A percentile compares a stretch with the other conserved stretches of the same genome.
Conservation (phyloP, 768 basidiomycete genomes). For the Gloeophyllum trabeum region DNA sequence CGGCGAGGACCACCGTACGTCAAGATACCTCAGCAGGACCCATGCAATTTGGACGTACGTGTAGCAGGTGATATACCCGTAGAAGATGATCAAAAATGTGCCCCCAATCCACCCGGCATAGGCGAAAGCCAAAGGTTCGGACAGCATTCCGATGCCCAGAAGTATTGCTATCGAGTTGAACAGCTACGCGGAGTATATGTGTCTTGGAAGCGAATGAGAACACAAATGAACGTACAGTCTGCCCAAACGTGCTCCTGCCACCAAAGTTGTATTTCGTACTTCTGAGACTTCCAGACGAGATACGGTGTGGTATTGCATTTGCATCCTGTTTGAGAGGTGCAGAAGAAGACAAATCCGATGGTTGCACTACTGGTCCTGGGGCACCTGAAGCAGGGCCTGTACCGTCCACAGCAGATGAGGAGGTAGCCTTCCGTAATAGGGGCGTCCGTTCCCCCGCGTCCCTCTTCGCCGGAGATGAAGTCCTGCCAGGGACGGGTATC, state of each 20-base stretch:
- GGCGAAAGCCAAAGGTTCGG: constrained; percentile 84
- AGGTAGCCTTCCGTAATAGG: constrained; percentile 26
- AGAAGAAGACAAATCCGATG: too few relatives aligned
- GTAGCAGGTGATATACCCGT: constrained; percentile 77
- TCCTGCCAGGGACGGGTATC: too few relatives aligned
- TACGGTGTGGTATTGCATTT: not conserved
- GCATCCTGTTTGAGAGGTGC: too few relatives aligned
- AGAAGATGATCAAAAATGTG: constrained; percentile 58
- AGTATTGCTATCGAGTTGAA: constrained; percentile 85
- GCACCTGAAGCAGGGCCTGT: too few relatives aligned
- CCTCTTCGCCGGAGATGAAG: too few relatives aligned
- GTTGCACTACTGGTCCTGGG: too few relatives aligned
- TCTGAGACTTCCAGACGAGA: constrained; percentile 12
- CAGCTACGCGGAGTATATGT: constrained; percentile 32
- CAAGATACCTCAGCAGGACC: not conserved
- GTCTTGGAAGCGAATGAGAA: not conserved
- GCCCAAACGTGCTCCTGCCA: constrained; percentile 13
- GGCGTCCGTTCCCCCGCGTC: constrained; percentile 25
- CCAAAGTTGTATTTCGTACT: constrained; percentile 22
- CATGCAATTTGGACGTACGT: constrained; percentile 45
- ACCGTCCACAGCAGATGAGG: constrained; percentile 16
- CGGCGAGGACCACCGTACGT: constrained; percentile 4
- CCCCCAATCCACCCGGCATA: constrained; percentile 86
- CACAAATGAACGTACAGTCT: constrained; percentile 8
- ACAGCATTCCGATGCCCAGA: constrained; percentile 82